phyloP scores from a whole-genome alignment of 2,329 filamentous ascomycete species.

The Byssoonygena ceratinophila region DNA sequence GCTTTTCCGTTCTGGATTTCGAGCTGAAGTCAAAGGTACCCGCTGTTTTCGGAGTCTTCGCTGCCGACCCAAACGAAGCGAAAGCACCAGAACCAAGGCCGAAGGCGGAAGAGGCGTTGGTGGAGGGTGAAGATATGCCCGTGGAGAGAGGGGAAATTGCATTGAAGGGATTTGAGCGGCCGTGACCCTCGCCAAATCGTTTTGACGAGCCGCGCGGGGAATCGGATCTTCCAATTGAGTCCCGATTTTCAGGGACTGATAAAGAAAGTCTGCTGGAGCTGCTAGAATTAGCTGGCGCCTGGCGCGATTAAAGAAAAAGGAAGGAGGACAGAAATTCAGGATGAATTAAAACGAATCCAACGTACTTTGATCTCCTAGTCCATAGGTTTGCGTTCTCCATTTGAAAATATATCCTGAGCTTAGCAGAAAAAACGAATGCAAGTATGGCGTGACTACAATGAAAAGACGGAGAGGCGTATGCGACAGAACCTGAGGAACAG shows the following conservation, averaged over 20 bases:
- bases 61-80: slow-evolving; percentile 74
- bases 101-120: slow-evolving; percentile 75
- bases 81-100: slow-evolving; percentile 91
- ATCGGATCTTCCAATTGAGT: slow-evolving; percentile 44
- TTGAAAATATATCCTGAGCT: slow-evolving; percentile 17
- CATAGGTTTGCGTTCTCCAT: slow-evolving; percentile 44
- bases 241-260: slow-evolving; percentile 47
- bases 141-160: slow-evolving; percentile 59
- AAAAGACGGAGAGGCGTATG: not conserved
- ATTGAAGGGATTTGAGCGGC: slow-evolving; percentile 66
- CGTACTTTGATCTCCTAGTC: slow-evolving; percentile 32
- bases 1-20: slow-evolving; percentile 53
- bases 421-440: not conserved
- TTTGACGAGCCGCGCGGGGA: slow-evolving; percentile 57
- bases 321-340: not conserved
- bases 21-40: slow-evolving; percentile 67
- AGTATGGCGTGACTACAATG: slow-evolving; percentile 1
- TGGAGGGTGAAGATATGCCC: slow-evolving; percentile 62
- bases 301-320: not conserved
- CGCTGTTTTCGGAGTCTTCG: slow-evolving; percentile 78
- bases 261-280: slow-evolving; percentile 57
- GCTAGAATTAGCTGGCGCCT: not conserved
- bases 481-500: not conserved
- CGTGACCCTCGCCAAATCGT: slow-evolving; percentile 60
- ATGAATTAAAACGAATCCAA: not conserved